Conservation (phyloP, 2,329 filamentous ascomycete genomes). For the Sordariomycetes sp. region DNA sequence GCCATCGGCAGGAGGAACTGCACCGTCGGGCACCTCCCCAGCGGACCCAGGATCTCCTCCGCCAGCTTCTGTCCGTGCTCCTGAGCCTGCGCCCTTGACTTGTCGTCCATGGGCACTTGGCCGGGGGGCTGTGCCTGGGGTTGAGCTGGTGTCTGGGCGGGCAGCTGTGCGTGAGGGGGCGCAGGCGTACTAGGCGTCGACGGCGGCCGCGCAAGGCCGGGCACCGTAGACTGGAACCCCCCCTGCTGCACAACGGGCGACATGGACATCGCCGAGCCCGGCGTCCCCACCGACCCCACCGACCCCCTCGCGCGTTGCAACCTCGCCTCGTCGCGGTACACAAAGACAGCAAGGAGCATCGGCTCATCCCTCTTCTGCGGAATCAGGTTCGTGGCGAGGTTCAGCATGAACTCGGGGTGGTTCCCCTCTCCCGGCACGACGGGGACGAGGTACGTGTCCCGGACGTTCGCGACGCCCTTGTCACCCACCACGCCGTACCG, state of each 20-base stretch:
- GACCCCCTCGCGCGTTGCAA: constrained; percentile 1
- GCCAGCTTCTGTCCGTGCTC: constrained; percentile 43
- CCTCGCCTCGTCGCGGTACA: constrained; percentile 51
- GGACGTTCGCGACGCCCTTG: constrained; percentile 59
- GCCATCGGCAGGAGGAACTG: constrained; percentile 58
- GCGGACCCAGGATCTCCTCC: constrained; percentile 47
- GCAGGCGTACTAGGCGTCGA: background rate
- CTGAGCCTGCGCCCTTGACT: constrained; percentile 21
- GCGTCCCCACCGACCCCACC: background rate
- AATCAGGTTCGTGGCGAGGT: constrained; percentile 74
- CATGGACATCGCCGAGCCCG: background rate
- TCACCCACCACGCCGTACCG: constrained; percentile 82
- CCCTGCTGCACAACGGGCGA: constrained; percentile 15
- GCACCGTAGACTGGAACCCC: constrained; percentile 8
- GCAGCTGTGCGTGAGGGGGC: background rate
- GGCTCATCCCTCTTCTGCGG: constrained; percentile 60
- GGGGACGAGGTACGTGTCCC: constrained; percentile 85
- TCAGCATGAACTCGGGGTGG: constrained; percentile 76
- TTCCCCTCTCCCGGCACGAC: constrained; percentile 57
- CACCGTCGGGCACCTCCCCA: constrained; percentile 51
- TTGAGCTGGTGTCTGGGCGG: background rate
- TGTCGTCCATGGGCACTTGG: constrained; percentile 10
- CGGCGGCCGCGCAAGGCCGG: background rate
- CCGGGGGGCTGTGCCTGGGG: background rate
- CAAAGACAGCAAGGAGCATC: constrained; percentile 72